phyloP scores from a whole-genome alignment of 106 monocot genomes.

The Amphibolis antarctica region DNA sequence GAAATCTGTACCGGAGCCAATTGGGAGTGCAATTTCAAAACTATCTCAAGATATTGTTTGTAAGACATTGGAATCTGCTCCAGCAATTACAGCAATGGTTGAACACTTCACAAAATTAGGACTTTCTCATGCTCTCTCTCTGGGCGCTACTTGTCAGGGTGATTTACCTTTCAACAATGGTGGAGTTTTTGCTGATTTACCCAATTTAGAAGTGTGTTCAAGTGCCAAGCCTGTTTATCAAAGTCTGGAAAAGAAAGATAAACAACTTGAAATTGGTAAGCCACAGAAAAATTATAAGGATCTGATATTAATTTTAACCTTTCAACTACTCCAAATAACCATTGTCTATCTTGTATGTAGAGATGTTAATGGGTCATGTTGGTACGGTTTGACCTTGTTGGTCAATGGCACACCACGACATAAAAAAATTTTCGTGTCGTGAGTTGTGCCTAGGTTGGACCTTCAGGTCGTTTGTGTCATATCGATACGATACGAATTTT shows the following conservation, averaged over 20 bases:
- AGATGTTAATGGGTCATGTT: too few species aligned
- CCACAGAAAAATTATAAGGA: not conserved
- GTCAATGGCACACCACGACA: too few species aligned
- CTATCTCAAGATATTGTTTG: slow-evolving; percentile 34
- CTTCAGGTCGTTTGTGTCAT: too few species aligned
- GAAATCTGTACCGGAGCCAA: slow-evolving; percentile 37
- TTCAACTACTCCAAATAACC: not conserved
- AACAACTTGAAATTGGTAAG: not conserved
- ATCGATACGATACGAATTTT: too few species aligned
- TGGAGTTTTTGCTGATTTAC: not conserved
- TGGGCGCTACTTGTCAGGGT: not conserved
- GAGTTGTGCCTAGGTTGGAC: too few species aligned
- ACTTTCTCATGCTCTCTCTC: slow-evolving; percentile 2
- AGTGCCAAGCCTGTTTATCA: not conserved
- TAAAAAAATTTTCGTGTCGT: too few species aligned
- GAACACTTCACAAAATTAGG: slow-evolving; percentile 31
- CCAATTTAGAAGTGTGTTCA: not conserved
- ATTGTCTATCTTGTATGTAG: not conserved
- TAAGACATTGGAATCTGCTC: slow-evolving; percentile 29
- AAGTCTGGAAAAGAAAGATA: not conserved
- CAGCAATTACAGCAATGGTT: slow-evolving; percentile 31
- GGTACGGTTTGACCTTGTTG: too few species aligned
- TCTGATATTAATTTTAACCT: not conserved
- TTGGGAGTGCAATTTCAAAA: slow-evolving; percentile 26
- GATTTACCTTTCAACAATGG: not conserved